These are phyloP conservation scores for Penicillium sp. DNA, from an alignment of 2,329 filamentous ascomycete genomes.

Conservation along the genomic window DNA sequence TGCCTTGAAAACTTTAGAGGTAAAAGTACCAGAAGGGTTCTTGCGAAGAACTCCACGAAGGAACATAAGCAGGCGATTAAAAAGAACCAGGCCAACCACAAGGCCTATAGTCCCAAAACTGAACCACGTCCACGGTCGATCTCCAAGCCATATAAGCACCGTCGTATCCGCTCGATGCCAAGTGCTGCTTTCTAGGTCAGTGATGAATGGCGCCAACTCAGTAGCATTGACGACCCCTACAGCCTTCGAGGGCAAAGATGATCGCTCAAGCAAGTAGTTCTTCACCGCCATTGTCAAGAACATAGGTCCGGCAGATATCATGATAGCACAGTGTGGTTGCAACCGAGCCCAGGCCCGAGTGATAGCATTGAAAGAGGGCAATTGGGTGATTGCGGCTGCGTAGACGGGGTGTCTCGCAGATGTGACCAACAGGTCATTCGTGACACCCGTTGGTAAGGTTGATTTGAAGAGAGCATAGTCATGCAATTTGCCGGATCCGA, in stretches of 20 bases:
- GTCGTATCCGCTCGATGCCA: too few relatives aligned
- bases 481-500: neutral
- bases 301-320: slow-evolving; percentile 9
- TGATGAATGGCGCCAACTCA: too few relatives aligned
- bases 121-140: too few relatives aligned
- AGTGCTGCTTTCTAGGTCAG: too few relatives aligned
- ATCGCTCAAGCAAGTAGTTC: slow-evolving; percentile 1
- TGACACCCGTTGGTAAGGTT: slow-evolving; percentile 1
- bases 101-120: too few relatives aligned
- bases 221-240: too few relatives aligned
- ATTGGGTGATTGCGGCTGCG: neutral
- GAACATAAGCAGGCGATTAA: too few relatives aligned
- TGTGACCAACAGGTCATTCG: slow-evolving; percentile 2
- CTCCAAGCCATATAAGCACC: too few relatives aligned
- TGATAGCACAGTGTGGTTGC: slow-evolving; percentile 7
- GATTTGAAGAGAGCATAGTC: slow-evolving; percentile 8
- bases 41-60: too few relatives aligned
- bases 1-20: too few relatives aligned
- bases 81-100: too few relatives aligned
- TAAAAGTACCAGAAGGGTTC: too few relatives aligned
- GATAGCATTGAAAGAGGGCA: neutral
- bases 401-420: slow-evolving; percentile 2
- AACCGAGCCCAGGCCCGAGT: slow-evolving; percentile 6
- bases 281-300: slow-evolving; percentile 6
- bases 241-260: neutral